Conservation (phyloP, 139 green algal genomes). For the Picochlorum sp. region DNA sequence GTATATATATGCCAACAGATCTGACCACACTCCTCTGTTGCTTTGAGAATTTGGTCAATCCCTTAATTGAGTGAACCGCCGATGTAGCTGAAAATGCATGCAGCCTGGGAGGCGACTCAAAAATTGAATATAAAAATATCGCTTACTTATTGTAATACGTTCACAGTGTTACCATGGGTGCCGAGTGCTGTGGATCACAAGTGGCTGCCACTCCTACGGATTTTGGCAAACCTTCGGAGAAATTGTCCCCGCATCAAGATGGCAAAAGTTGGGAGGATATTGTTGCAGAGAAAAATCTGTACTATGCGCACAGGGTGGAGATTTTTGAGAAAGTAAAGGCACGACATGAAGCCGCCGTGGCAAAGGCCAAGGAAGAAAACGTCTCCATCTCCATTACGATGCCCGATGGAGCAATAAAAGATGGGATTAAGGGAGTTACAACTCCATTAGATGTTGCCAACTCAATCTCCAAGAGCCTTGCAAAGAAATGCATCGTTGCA, state of each 20-base stretch:
- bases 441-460: slow-evolving; percentile 89
- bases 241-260: background rate
- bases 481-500: slow-evolving; percentile 78
- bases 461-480: slow-evolving; percentile 74
- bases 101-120: too few species aligned
- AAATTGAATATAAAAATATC: background rate
- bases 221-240: background rate
- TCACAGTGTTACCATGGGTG: background rate
- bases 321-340: slow-evolving; percentile 75
- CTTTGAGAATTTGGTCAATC: too few species aligned
- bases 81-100: too few species aligned
- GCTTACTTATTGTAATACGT: background rate
- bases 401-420: slow-evolving; percentile 41
- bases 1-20: too few species aligned
- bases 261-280: slow-evolving; percentile 14
- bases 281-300: slow-evolving; percentile 51
- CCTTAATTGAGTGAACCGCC: too few species aligned
- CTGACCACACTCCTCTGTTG: too few species aligned
- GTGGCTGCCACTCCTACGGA: background rate
- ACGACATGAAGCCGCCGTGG: slow-evolving; percentile 38
- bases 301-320: slow-evolving; percentile 74
- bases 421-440: slow-evolving; percentile 70
- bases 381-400: slow-evolving; percentile 73
- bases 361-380: slow-evolving; percentile 20
- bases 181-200: slow-evolving; percentile 4